Evolutionary conservation across 139 green algal species (phyloP).

Genomic region (Nannochloris sp.): DNA sequence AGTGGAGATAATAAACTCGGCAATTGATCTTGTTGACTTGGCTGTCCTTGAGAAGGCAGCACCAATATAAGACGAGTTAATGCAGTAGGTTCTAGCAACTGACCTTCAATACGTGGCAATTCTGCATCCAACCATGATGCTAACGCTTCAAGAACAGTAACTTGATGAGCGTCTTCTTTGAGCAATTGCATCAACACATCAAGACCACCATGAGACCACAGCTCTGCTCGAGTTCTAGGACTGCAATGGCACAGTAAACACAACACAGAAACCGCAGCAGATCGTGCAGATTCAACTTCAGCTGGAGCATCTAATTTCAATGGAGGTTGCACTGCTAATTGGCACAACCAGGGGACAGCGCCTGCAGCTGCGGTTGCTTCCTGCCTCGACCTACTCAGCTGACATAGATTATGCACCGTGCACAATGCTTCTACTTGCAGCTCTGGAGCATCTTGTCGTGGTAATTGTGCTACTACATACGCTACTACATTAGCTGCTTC

Average conservation of each 20-base stretch:
- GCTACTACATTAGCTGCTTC: constrained; percentile 22
- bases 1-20: constrained; percentile 25
- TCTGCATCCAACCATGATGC: constrained; percentile 65
- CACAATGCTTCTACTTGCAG: constrained; percentile 55
- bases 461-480: constrained; percentile 35
- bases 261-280: constrained; percentile 54
- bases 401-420: constrained; percentile 73
- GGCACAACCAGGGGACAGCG: constrained; percentile 46
- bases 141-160: constrained; percentile 51
- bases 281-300: constrained; percentile 14
- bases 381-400: constrained; percentile 57
- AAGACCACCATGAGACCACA: constrained; percentile 53
- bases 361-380: constrained; percentile 49
- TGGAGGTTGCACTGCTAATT: neutral
- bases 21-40: constrained; percentile 8
- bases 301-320: constrained; percentile 4
- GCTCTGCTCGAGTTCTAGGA: constrained; percentile 36
- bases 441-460: constrained; percentile 1
- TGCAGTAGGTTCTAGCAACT: constrained; percentile 42
- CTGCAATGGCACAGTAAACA: constrained; percentile 53
- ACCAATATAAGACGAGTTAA: constrained; percentile 48
- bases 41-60: constrained; percentile 13
- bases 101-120: constrained; percentile 45
- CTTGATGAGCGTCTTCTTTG: constrained; percentile 40
- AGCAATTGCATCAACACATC: constrained; percentile 67